phyloP scores from a whole-genome alignment of 805 yeast genomes.

The Candida krabiensis region DNA sequence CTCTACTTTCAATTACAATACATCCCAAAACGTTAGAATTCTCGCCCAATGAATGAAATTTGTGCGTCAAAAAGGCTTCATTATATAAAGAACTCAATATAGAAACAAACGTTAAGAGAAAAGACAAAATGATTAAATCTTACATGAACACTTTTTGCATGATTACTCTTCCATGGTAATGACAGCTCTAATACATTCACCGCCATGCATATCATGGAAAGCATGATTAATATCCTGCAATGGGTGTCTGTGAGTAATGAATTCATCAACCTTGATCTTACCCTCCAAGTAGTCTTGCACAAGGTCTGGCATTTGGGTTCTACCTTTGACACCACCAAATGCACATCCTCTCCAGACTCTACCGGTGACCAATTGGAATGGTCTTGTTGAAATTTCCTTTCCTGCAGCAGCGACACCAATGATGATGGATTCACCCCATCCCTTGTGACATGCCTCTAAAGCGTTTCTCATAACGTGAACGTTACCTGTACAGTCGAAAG shows the following conservation, averaged over 20 bases:
- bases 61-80: background rate
- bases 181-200: constrained; percentile 93
- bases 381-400: constrained; percentile 92
- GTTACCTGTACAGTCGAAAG: constrained; percentile 98
- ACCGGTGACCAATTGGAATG: constrained; percentile 98
- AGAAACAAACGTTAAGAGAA: background rate
- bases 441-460: constrained; percentile 95
- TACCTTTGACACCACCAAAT: constrained; percentile 98
- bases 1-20: too few relatives aligned
- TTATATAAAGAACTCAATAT: background rate
- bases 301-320: constrained; percentile 88
- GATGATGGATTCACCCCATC: constrained; percentile 95
- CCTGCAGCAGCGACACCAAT: constrained; percentile 99
- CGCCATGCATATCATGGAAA: constrained; percentile 92
- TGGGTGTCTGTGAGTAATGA: constrained; percentile 85
- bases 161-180: constrained; percentile 31
- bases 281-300: constrained; percentile 85
- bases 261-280: constrained; percentile 85
- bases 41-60: background rate
- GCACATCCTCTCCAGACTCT: constrained; percentile 99
- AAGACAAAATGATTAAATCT: background rate
- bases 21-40: too few relatives aligned
- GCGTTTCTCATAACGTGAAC: constrained; percentile 94
- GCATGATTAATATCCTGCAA: constrained; percentile 82
- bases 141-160: background rate